A percentile compares a stretch with the other conserved stretches of the same genome.
Conservation (phyloP, 371 early-diverging fungal genomes). For the Lichtheimia ornata region DNA sequence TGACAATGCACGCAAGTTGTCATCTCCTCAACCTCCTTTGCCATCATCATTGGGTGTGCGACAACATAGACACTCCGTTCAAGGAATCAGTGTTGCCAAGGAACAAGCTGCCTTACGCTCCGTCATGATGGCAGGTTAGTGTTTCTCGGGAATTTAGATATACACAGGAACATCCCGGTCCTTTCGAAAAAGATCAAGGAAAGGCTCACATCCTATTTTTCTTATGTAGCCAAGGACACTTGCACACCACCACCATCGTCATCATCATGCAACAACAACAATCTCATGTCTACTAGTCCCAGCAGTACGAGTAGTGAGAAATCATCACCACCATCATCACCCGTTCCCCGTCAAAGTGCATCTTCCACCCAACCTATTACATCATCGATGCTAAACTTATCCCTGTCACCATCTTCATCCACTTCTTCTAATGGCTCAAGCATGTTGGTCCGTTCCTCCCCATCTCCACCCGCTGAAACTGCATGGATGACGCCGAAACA, state of each 20-base stretch:
- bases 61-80: slow-evolving; percentile 49
- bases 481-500: background rate
- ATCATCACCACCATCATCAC: slow-evolving; percentile 17
- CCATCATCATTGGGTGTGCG: slow-evolving; percentile 18
- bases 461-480: background rate
- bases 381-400: slow-evolving; percentile 44
- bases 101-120: slow-evolving; percentile 39
- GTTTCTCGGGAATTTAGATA: too few relatives aligned
- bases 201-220: background rate
- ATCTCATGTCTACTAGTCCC: background rate
- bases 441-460: background rate
- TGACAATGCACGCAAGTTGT: slow-evolving; percentile 1
- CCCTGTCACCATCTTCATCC: slow-evolving; percentile 37
- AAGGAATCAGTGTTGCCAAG: slow-evolving; percentile 47
- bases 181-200: too few relatives aligned
- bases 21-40: slow-evolving; percentile 8
- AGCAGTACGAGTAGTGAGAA: slow-evolving; percentile 7
- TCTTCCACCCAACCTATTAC: slow-evolving; percentile 19
- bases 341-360: slow-evolving; percentile 18
- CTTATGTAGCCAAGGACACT: background rate
- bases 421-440: slow-evolving; percentile 26
- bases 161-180: too few relatives aligned
- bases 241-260: background rate
- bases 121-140: background rate
- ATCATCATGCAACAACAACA: background rate